Evolutionary conservation across 2,329 filamentous ascomycete species (phyloP), one percentile per base, ranked within the genome.

Genomic region (Fusarium pseudonygamai): DNA sequence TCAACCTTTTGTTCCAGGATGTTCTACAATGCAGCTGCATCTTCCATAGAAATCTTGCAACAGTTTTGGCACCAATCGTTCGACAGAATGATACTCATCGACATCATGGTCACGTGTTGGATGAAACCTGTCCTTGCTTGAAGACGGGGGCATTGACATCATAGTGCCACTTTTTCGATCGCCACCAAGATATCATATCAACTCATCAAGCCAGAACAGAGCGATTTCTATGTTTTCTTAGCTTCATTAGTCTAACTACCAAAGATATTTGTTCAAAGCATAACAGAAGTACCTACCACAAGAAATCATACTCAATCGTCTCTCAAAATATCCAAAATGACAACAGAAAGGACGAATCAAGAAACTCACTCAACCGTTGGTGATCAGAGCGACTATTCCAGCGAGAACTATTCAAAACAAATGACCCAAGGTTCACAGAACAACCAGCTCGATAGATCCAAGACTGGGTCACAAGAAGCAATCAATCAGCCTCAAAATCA

Each of bases 121-220:
- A 20, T n/a, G 34, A 39, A 26, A 6, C 30, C 10, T 46, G 22
- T n/a, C 32, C 56, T 37, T 58, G 56, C 14, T 30, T 50, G 10
- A 14, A 6, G 40, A 36, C 7, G 55, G 20, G 50, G 30, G 12
- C 30, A 49, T 50, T 59, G 56, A 59, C 42, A 59, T 59, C 56
- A 59, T 59, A 20, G 42, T 20, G 32, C 56, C 56, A 59, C 56
- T 59, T 59, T 58, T 49, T 24, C 13, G 22, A 59, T 59, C 24
- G 56, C 56, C 56, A 59, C 56, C 30, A 15, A 28, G 18, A 36
- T 37, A 50, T 37, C 11, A 37, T 58, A 47, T 58, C n/a, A 58
- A 58, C n/a, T 16, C 13, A 6, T 20, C 3, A 32, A 32, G 18
- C 13, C 10, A 15, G 39, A 57, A 16, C 11, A 32, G 16, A 13